phyloP scores from a whole-genome alignment of 306 rosid species.

The Malus sieversii region DNA sequence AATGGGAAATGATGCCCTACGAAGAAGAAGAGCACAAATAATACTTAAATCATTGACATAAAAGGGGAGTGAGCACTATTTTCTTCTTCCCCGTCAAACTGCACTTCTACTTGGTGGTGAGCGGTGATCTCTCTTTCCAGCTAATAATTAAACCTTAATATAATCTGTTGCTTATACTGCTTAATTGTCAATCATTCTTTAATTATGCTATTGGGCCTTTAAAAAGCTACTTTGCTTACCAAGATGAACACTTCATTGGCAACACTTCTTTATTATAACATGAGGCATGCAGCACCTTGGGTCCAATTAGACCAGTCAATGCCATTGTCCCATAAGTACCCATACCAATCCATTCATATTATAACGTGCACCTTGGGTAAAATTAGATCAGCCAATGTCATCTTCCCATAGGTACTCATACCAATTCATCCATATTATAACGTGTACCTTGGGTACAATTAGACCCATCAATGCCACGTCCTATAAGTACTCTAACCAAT shows the following conservation, averaged over 20 bases:
- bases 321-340: no score
- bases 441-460: no score
- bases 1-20: conserved; percentile 19
- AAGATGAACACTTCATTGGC: neutral
- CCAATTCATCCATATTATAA: no score
- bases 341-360: neutral
- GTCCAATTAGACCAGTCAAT: no score
- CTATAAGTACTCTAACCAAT: no score
- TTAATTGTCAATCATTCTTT: neutral
- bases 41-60: conserved; percentile 47
- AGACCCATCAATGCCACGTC: no score
- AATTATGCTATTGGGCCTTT: neutral
- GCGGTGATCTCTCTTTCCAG: neutral
- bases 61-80: neutral
- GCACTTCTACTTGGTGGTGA: neutral
- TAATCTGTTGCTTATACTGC: neutral
- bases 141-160: neutral
- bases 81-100: conserved; percentile 14
- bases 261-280: no score
- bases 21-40: conserved; percentile 1
- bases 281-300: neutral
- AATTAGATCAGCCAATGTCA: no score
- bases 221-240: neutral
- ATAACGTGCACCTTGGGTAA: no score
- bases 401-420: no score